Evolutionary conservation across 495 filamentous ascomycete genomes (phyloP).

Genomic region (Podospora appendiculata): DNA sequence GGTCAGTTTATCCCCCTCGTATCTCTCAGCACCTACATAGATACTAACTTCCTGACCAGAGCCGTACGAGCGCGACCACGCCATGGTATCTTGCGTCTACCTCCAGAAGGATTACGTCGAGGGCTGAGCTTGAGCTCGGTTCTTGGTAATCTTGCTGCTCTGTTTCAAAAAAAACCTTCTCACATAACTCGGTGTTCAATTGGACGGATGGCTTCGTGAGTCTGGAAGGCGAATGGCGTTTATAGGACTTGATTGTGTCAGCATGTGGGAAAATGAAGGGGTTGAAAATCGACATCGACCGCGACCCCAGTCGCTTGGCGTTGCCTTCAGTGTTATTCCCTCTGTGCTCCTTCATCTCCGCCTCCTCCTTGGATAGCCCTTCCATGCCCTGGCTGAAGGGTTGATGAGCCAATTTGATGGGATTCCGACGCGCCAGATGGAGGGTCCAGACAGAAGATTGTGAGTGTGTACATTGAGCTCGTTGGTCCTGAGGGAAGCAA

Average conservation of each 20-base stretch:
- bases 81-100: conserved; percentile 32
- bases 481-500: too few species aligned
- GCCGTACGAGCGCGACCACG: conserved; percentile 35
- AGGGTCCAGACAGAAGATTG: neutral
- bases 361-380: neutral
- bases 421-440: neutral
- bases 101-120: conserved; percentile 28
- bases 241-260: conserved; percentile 15
- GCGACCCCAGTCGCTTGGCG: conserved; percentile 2
- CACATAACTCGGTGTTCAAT: conserved; percentile 28
- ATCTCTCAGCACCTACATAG: neutral
- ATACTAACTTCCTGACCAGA: conserved; percentile 15
- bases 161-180: conserved; percentile 16
- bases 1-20: conserved; percentile 29
- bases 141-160: conserved; percentile 15
- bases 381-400: neutral
- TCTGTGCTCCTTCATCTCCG: neutral
- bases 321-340: neutral
- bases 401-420: too few species aligned
- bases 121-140: conserved; percentile 12
- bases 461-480: too few species aligned
- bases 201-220: conserved; percentile 25
- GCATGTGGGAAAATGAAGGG: conserved; percentile 20
- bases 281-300: conserved; percentile 11
- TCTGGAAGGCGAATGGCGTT: conserved; percentile 31